phyloP scores from a whole-genome alignment of 768 basidiomycete genomes.

The Candolleomyces eurysporus region DNA sequence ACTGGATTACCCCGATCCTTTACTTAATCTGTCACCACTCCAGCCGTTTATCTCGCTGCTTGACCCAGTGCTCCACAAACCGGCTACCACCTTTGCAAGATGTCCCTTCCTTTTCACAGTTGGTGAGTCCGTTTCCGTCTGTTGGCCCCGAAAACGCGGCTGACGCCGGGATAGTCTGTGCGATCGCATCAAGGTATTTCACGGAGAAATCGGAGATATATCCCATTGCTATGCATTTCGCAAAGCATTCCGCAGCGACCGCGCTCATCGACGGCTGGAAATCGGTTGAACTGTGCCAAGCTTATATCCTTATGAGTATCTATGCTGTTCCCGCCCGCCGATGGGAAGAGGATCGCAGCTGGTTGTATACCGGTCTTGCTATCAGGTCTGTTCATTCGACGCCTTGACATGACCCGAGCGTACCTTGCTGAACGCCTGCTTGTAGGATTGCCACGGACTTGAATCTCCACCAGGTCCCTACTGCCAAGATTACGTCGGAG shows the following conservation, averaged over 20 bases:
- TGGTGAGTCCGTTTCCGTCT: slow-evolving; percentile 41
- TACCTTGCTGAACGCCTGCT: slow-evolving; percentile 3
- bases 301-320: slow-evolving; percentile 85
- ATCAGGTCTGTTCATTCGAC: slow-evolving; percentile 50
- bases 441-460: slow-evolving; percentile 82
- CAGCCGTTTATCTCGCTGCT: slow-evolving; percentile 72
- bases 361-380: slow-evolving; percentile 86
- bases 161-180: slow-evolving; percentile 58
- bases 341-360: slow-evolving; percentile 91
- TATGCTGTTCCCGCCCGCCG: slow-evolving; percentile 76
- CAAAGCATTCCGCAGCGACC: slow-evolving; percentile 77
- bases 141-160: not conserved
- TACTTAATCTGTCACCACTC: slow-evolving; percentile 8
- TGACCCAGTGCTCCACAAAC: slow-evolving; percentile 79
- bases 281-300: slow-evolving; percentile 87
- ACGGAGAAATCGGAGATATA: slow-evolving; percentile 80
- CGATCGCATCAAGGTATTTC: slow-evolving; percentile 81
- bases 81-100: slow-evolving; percentile 73
- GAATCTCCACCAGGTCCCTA: slow-evolving; percentile 72
- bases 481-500: slow-evolving; percentile 64
- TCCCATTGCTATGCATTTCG: slow-evolving; percentile 87
- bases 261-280: slow-evolving; percentile 80
- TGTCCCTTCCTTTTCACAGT: slow-evolving; percentile 92
- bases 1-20: not conserved
- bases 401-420: not conserved